Evolutionary conservation across 371 early-diverging fungal species (phyloP).

Genomic region (Mucor lusitanicus): DNA sequence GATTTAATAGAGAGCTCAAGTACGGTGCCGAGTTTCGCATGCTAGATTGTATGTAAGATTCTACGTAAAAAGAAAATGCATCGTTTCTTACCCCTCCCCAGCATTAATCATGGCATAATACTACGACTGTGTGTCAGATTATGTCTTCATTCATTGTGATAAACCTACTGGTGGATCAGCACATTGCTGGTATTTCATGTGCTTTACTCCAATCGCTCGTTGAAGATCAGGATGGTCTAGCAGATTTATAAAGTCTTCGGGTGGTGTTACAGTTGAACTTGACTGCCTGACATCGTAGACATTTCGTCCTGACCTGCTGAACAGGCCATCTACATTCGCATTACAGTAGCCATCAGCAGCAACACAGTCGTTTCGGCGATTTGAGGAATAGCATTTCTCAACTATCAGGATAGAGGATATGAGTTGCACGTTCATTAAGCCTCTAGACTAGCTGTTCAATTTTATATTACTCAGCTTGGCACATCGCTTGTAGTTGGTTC

Average conservation of each 20-base stretch:
- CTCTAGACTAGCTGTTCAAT: not conserved
- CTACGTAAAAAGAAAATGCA: not conserved
- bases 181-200: slow-evolving; percentile 2
- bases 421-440: not conserved
- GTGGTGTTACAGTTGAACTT: not conserved
- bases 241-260: slow-evolving; percentile 16
- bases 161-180: slow-evolving; percentile 8
- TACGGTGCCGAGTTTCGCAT: slow-evolving; percentile 4
- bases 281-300: slow-evolving; percentile 21
- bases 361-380: slow-evolving; percentile 6
- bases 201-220: slow-evolving; percentile 10
- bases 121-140: not conserved
- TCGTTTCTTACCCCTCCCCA: slow-evolving; percentile 10
- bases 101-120: slow-evolving; percentile 4
- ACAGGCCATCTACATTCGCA: slow-evolving; percentile 14
- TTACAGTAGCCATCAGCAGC: slow-evolving; percentile 18
- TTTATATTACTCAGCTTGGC: not conserved
- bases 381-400: slow-evolving; percentile 16
- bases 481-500: slow-evolving; percentile 4
- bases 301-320: slow-evolving; percentile 10
- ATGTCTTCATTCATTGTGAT: not conserved
- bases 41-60: not conserved
- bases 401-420: slow-evolving; percentile 4
- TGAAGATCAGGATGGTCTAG: slow-evolving; percentile 8
- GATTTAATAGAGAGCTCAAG: slow-evolving; percentile 57